Percentiles rank a stretch among this genome's conserved stretches.
These are phyloP conservation scores for Wallacemonas sp. DNA, from an alignment of 208 protist species.

Conservation along the genomic window DNA sequence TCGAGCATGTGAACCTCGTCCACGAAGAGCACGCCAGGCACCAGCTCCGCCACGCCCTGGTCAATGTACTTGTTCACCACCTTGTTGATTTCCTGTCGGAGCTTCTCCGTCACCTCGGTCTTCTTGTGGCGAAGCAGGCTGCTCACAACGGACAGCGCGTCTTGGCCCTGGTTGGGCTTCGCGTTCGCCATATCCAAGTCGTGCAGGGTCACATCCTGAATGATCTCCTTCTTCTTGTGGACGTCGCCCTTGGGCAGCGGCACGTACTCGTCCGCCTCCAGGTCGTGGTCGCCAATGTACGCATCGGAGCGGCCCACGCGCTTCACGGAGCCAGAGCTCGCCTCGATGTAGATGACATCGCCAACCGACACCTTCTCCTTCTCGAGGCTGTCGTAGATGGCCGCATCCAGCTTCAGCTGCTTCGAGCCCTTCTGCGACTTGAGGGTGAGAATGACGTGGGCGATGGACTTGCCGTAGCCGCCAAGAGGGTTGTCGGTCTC, in stretches of 20 bases:
- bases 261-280: constrained; percentile 99
- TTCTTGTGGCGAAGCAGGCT: constrained; percentile 99
- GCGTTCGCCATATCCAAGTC: constrained; percentile 99
- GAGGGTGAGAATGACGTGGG: constrained; percentile 98
- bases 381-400: constrained; percentile 99
- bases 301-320: constrained; percentile 95
- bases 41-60: constrained; percentile 99
- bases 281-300: constrained; percentile 96
- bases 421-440: constrained; percentile 99
- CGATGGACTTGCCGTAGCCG: constrained; percentile 98
- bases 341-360: constrained; percentile 99
- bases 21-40: constrained; percentile 99
- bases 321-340: constrained; percentile 97
- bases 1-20: constrained; percentile 99
- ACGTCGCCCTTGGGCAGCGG: constrained; percentile 99
- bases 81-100: constrained; percentile 99
- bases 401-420: constrained; percentile 98
- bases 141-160: constrained; percentile 97
- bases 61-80: constrained; percentile 99
- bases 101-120: constrained; percentile 99
- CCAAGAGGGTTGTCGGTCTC: constrained; percentile 98
- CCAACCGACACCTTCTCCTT: constrained; percentile 99
- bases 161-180: constrained; percentile 96
- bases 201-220: constrained; percentile 99
- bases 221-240: constrained; percentile 99